Evolutionary conservation across 148 eudicot species (phyloP), one percentile per base, ranked within the genome.

Genomic region (Beta vulgaris): DNA sequence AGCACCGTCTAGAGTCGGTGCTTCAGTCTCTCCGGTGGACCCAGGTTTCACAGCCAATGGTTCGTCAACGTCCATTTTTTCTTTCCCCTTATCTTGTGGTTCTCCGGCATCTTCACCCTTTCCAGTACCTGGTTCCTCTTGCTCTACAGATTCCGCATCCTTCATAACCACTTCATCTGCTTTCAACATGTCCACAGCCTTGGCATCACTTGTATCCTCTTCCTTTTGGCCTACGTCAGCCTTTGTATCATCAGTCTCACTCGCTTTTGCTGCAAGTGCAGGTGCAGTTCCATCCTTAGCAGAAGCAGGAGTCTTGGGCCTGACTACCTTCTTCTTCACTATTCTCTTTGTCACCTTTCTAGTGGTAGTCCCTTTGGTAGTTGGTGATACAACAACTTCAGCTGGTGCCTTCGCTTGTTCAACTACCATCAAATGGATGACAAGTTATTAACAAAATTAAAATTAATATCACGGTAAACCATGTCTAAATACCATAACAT

Each of bases 261-360:
- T 73, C 57, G 39, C 37, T 43, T 84, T 76, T 9, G 78, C 71
- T n/a, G 79, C 79, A 64, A 62, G 61, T 15, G 71, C 79, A 64
- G 66, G 61, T 15, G 71, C 59, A 68, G 88, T n/a, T 68, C 31
- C 83, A 76, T 55, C 75, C 77, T 83, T 89, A 16, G 85, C 83
- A 16, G 91, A 78, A 37, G 84, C 76, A 71, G 91, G 76, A 71
- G 80, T 76, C 72, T 87, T 88, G 44, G 83, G 85, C 42, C 73
- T 84, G 19, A 76, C 58, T 25, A 83, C 77, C 76, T 81, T 82
- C 69, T 73, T 89, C 82, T 74, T 90, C 58, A 82, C 85, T 62
- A 85, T 80, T 69, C 77, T 86, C 58, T 64, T 86, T 19, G 81
- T 82, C 80, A 82, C 78, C 77, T 84, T 82, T 79, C 68, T 85